Evolutionary conservation across 352 stramenopile genomes (phyloP).

Genomic region (Albugo laibachii): DNA sequence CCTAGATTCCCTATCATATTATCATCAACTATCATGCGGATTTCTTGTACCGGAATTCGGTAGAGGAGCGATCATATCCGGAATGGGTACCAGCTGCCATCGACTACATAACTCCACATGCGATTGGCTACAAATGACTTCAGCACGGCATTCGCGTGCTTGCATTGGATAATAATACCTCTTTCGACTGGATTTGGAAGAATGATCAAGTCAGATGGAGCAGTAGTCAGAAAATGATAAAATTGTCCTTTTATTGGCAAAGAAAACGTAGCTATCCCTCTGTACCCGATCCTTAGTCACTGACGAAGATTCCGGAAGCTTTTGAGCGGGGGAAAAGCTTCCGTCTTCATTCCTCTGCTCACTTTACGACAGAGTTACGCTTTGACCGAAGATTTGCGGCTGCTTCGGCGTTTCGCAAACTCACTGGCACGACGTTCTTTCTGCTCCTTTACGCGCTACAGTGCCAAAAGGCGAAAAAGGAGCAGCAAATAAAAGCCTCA

Average conservation of each 20-base stretch:
- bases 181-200: too few relatives aligned
- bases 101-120: too few relatives aligned
- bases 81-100: too few relatives aligned
- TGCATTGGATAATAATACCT: too few relatives aligned
- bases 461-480: conserved; percentile 87
- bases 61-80: too few relatives aligned
- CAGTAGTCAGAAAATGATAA: not conserved
- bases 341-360: not conserved
- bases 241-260: not conserved
- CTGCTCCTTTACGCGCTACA: conserved; percentile 95
- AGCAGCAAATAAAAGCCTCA: conserved; percentile 26
- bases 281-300: not conserved
- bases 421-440: conserved; percentile 94
- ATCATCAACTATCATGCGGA: too few relatives aligned
- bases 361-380: conserved; percentile 49
- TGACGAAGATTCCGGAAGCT: not conserved
- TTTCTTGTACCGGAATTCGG: too few relatives aligned
- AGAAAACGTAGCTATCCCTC: not conserved
- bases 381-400: conserved; percentile 87
- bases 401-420: conserved; percentile 96
- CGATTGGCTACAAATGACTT: too few relatives aligned
- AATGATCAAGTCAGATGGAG: too few relatives aligned
- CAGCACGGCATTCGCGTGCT: too few relatives aligned
- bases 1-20: too few relatives aligned
- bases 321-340: not conserved